A percentile compares a stretch with the other conserved stretches of the same genome.
phyloP scores from a whole-genome alignment of 805 yeast species.

The Saturnispora gosingensis region DNA sequence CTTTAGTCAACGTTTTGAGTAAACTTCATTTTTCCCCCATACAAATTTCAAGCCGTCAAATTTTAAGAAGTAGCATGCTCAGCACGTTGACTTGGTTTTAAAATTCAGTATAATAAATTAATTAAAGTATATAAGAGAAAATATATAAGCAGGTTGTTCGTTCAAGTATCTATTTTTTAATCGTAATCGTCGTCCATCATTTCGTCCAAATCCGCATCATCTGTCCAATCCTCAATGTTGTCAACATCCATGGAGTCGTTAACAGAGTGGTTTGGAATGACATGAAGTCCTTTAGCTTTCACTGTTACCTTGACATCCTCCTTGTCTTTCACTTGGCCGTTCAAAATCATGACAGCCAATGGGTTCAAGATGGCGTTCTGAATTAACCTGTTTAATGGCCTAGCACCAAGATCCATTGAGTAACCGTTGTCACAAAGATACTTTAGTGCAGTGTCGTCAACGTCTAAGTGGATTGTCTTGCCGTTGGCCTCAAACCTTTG shows the following conservation, averaged over 20 bases:
- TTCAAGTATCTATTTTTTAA: background rate
- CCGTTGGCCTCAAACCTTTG: constrained; percentile 78
- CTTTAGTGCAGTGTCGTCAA: constrained; percentile 70
- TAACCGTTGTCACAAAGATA: constrained; percentile 82
- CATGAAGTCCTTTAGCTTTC: constrained; percentile 59
- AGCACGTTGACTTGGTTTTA: background rate
- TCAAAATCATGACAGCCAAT: constrained; percentile 79
- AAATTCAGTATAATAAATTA: background rate
- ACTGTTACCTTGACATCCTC: constrained; percentile 66
- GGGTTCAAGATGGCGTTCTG: constrained; percentile 81
- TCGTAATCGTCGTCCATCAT: constrained; percentile 19
- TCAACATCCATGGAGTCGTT: constrained; percentile 44
- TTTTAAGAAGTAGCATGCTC: background rate
- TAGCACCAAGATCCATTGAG: constrained; percentile 89
- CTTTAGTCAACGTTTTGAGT: background rate
- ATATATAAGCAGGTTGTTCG: background rate
- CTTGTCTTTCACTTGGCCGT: constrained; percentile 81
- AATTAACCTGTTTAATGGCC: constrained; percentile 89
- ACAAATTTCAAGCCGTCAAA: background rate
- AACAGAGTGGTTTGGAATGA: constrained; percentile 76
- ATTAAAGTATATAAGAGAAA: background rate
- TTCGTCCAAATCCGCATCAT: constrained; percentile 48
- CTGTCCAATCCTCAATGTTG: constrained; percentile 52
- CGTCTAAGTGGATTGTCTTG: constrained; percentile 60
- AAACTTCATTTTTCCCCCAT: background rate